A percentile compares a stretch with the other conserved stretches of the same genome.
Conservation (phyloP, 2,329 filamentous ascomycete species). For the Pyrenophora seminiperda region DNA sequence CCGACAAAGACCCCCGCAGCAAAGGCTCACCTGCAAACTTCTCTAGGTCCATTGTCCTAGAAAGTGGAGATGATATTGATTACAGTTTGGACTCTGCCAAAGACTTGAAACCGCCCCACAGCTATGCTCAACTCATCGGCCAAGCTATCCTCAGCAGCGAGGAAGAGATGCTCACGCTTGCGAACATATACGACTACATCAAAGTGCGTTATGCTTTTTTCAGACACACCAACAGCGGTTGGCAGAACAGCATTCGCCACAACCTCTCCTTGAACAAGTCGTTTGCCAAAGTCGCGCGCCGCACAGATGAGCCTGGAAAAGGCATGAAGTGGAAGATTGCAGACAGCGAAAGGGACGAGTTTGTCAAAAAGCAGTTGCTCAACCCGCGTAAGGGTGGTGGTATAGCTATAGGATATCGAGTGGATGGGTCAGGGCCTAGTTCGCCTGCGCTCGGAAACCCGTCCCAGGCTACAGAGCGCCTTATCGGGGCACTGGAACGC, state of each 20-base stretch:
- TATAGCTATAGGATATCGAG: conserved; percentile 32
- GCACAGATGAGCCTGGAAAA: conserved; percentile 94
- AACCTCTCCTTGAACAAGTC: conserved; percentile 94
- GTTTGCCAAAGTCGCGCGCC: conserved; percentile 90
- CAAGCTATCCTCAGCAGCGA: conserved; percentile 88
- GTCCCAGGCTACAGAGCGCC: conserved; percentile 58
- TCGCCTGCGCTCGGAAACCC: conserved; percentile 61
- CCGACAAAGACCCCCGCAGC: conserved; percentile 42
- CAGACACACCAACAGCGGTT: conserved; percentile 80
- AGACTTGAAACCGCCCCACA: conserved; percentile 93
- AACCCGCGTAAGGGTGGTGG: conserved; percentile 49
- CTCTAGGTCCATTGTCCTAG: conserved; percentile 57
- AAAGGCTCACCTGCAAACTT: conserved; percentile 56
- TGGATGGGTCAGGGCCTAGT: conserved; percentile 71
- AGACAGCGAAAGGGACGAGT: conserved; percentile 81
- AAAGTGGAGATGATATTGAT: conserved; percentile 66
- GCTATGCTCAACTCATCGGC: conserved; percentile 95
- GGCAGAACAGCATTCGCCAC: conserved; percentile 99
- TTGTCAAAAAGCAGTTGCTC: conserved; percentile 71
- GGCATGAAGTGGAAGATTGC: conserved; percentile 99
- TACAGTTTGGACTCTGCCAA: conserved; percentile 82
- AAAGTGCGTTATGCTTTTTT: conserved; percentile 93
- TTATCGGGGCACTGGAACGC: conserved; percentile 47
- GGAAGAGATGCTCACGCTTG: conserved; percentile 87
- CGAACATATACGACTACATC: conserved; percentile 93